phyloP scores from a whole-genome alignment of 345 rosid genomes.

The Linum tenue region DNA sequence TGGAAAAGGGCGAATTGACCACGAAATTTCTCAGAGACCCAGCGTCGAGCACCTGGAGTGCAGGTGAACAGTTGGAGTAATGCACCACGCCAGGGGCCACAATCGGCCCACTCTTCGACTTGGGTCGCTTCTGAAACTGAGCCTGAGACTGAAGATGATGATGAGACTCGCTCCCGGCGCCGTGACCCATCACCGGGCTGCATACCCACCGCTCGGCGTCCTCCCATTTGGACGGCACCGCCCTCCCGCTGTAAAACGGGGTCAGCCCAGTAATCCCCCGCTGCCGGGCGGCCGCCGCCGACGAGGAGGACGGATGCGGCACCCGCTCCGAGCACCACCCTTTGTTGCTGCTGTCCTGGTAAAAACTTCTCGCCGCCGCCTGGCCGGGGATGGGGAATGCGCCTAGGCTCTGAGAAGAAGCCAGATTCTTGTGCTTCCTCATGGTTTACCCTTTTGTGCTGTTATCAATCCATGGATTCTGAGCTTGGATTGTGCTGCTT shows the following conservation, averaged over 20 bases:
- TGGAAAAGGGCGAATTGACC: conserved; percentile 59
- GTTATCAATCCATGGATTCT: background rate
- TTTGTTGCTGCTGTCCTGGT: conserved; percentile 28
- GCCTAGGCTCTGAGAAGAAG: conserved; percentile 1
- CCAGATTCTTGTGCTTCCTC: background rate
- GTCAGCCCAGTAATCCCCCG: conserved; percentile 53
- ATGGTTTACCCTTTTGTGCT: background rate
- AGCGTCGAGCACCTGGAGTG: conserved; percentile 35
- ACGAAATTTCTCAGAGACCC: conserved; percentile 33
- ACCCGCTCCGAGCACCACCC: conserved; percentile 89
- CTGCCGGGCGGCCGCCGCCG: conserved; percentile 21
- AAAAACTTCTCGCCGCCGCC: background rate
- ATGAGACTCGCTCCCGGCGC: conserved; percentile 18
- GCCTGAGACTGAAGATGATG: conserved; percentile 3
- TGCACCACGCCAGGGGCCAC: conserved; percentile 46
- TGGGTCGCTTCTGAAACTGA: conserved; percentile 48
- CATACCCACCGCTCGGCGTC: conserved; percentile 96
- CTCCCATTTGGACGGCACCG: conserved; percentile 93
- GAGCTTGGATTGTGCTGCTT: background rate
- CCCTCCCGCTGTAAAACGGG: conserved; percentile 72
- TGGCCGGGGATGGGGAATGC: background rate
- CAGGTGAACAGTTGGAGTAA: conserved; percentile 40
- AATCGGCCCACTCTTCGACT: conserved; percentile 85
- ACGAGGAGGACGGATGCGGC: conserved; percentile 37
- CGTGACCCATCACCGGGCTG: conserved; percentile 56